Conservation (phyloP, 2,329 filamentous ascomycete genomes). For the Cytospora mali region DNA sequence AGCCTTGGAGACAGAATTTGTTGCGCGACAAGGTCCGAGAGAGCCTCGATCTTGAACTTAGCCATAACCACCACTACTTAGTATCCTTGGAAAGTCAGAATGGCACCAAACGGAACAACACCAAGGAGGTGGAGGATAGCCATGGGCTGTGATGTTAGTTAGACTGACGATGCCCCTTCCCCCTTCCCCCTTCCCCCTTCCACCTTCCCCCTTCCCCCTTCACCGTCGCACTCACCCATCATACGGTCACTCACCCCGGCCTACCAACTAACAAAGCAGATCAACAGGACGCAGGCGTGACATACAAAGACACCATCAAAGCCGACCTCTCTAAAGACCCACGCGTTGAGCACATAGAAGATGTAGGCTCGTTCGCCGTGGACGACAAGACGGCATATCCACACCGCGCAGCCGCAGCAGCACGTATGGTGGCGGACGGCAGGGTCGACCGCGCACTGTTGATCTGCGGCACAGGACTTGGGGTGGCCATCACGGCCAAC, state of each 20-base stretch:
- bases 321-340: constrained; percentile 68
- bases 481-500: constrained; percentile 87
- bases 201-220: too few species aligned
- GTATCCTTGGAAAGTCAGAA: background rate
- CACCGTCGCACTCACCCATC: background rate
- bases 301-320: constrained; percentile 80
- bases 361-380: constrained; percentile 70
- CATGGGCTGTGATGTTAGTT: constrained; percentile 58
- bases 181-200: background rate
- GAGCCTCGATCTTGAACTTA: background rate
- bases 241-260: background rate
- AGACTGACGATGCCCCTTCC: constrained; percentile 15
- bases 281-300: constrained; percentile 67
- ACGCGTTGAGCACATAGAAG: constrained; percentile 68
- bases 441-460: constrained; percentile 76
- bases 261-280: background rate
- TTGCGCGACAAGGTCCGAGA: background rate
- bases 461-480: constrained; percentile 85
- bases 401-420: constrained; percentile 74
- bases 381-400: constrained; percentile 82
- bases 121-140: constrained; percentile 55
- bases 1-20: background rate
- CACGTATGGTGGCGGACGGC: constrained; percentile 61
- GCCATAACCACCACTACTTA: background rate
- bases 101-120: constrained; percentile 20